These are phyloP conservation scores for Byssoonygena ceratinophila DNA, from an alignment of 2,329 filamentous ascomycete species.

Conservation along the genomic window DNA sequence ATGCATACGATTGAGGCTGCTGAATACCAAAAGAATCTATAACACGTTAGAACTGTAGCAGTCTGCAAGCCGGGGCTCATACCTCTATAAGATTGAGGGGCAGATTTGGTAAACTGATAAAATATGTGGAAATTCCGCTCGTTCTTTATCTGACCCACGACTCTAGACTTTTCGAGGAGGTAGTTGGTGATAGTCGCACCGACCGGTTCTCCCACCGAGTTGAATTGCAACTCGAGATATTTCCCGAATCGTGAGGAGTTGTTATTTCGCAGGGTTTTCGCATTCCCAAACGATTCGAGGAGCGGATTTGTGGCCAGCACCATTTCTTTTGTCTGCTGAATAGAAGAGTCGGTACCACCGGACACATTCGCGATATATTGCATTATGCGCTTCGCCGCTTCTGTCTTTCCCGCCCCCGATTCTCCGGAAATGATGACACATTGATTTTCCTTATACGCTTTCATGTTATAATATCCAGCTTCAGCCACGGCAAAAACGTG, in stretches of 20 bases:
- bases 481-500: constrained; percentile 98
- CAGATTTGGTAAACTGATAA: constrained; percentile 96
- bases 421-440: constrained; percentile 99
- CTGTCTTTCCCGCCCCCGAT: constrained; percentile 95
- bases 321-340: constrained; percentile 98
- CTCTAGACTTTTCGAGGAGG: constrained; percentile 84
- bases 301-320: constrained; percentile 95
- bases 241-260: constrained; percentile 98
- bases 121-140: constrained; percentile 99
- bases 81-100: constrained; percentile 69
- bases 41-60: background rate
- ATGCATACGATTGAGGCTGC: constrained; percentile 81
- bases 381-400: constrained; percentile 97
- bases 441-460: constrained; percentile 97
- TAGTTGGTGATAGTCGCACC: constrained; percentile 99
- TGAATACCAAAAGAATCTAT: constrained; percentile 76
- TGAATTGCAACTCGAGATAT: constrained; percentile 96
- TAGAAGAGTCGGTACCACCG: constrained; percentile 69
- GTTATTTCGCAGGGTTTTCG: constrained; percentile 95
- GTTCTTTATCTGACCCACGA: constrained; percentile 87
- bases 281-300: constrained; percentile 95
- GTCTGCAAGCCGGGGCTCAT: constrained; percentile 16
- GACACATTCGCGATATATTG: constrained; percentile 98
- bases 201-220: constrained; percentile 76
- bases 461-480: constrained; percentile 98